A percentile compares a stretch with the other conserved stretches of the same genome.
phyloP scores from a whole-genome alignment of 495 filamentous ascomycete species.

The Penicillium crystallinum region DNA sequence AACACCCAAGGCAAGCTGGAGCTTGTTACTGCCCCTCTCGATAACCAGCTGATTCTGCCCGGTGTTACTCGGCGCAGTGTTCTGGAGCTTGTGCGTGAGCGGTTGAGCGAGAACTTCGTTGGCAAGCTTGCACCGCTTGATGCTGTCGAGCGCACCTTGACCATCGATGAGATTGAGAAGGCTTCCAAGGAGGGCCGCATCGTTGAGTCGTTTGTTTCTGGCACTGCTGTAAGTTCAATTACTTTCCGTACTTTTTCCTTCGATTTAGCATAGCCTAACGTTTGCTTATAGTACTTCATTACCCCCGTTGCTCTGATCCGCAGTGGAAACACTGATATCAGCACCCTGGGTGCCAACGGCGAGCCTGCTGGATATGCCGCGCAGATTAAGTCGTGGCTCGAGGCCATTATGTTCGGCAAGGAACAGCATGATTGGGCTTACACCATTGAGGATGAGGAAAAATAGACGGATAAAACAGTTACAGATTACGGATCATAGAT shows the following conservation, averaged over 20 bases:
- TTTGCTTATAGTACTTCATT: constrained; percentile 62
- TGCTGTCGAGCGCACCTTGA: constrained; percentile 74
- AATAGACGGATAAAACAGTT: constrained; percentile 18
- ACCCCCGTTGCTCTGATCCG: constrained; percentile 67
- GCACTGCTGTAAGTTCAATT: constrained; percentile 65
- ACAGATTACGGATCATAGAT: background rate
- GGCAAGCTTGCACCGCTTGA: constrained; percentile 54
- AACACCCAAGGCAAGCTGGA: constrained; percentile 60
- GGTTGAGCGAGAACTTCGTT: constrained; percentile 38
- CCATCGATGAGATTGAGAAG: constrained; percentile 69
- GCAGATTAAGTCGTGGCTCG: constrained; percentile 71
- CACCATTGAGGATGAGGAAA: constrained; percentile 58
- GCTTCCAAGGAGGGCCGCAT: constrained; percentile 71
- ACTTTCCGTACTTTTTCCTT: background rate
- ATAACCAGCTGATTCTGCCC: constrained; percentile 75
- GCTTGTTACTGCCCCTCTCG: constrained; percentile 77
- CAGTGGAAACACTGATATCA: constrained; percentile 63
- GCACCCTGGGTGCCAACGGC: constrained; percentile 55
- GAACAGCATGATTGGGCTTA: constrained; percentile 76
- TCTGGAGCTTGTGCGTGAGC: constrained; percentile 63
- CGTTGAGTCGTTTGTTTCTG: constrained; percentile 79
- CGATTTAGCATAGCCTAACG: background rate
- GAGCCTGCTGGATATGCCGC: constrained; percentile 62
- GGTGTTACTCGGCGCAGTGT: constrained; percentile 78
- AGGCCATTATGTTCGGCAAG: constrained; percentile 81